phyloP scores from a whole-genome alignment of 345 rosid species.

The Nasturtium officinale region DNA sequence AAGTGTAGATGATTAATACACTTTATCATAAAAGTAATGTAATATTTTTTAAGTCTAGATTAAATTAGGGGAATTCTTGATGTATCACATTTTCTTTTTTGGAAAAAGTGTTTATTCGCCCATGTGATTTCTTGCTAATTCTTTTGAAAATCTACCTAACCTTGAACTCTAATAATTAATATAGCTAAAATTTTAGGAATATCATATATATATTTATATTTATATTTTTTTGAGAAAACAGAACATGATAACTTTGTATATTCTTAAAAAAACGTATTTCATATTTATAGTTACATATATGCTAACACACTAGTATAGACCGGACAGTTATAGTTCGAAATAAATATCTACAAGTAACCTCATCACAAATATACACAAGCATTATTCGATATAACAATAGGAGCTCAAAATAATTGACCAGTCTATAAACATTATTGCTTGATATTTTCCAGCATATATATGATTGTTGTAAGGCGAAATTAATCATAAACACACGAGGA shows the following conservation, averaged over 20 bases:
- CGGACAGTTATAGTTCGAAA: not conserved
- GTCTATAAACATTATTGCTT: not conserved
- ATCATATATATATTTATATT: too few species aligned
- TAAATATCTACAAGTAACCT: not conserved
- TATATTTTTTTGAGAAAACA: not conserved
- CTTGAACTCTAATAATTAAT: conserved; percentile 24
- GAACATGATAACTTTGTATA: not conserved
- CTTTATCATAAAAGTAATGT: not conserved
- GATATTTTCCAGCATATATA: not conserved
- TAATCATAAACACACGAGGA: not conserved
- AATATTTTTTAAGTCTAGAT: not conserved
- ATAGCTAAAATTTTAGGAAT: not conserved
- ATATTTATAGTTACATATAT: not conserved
- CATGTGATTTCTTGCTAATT: conserved; percentile 34
- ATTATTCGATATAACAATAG: not conserved
- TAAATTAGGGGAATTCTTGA: conserved; percentile 19
- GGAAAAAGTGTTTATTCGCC: not conserved
- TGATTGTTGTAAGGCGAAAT: not conserved
- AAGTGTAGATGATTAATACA: conserved; percentile 14
- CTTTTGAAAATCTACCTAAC: conserved; percentile 1
- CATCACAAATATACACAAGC: not conserved
- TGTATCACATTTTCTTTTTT: not conserved
- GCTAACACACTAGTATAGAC: not conserved
- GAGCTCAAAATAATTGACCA: conserved; percentile 11
- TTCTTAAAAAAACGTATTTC: not conserved